Evolutionary conservation across 2,329 filamentous ascomycete genomes (phyloP).

Genomic region (Exophiala alcalophila): DNA sequence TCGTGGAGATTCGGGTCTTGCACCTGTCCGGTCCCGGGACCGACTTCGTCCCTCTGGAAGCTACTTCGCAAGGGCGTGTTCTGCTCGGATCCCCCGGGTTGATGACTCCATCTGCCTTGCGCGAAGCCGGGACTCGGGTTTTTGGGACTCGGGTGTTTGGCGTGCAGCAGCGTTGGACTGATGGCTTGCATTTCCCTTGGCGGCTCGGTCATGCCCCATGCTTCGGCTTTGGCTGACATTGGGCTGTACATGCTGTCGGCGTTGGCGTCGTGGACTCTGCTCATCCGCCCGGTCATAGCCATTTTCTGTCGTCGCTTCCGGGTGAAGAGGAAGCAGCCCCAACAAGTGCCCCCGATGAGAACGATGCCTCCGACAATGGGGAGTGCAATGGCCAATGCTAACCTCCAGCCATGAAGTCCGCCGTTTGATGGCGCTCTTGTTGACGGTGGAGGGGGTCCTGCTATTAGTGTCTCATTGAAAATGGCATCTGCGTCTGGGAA

Average conservation of each 20-base stretch:
- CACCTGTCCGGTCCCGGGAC: conserved; percentile 25
- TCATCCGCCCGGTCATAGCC: conserved; percentile 29
- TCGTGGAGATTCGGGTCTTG: conserved; percentile 30
- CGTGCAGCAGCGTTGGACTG: conserved; percentile 18
- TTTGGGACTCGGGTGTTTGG: conserved; percentile 24
- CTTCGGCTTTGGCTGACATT: conserved; percentile 20
- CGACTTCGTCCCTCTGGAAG: conserved; percentile 28
- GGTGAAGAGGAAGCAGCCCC: conserved; percentile 44
- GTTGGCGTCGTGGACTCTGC: conserved; percentile 25
- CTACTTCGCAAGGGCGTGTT: conserved; percentile 25
- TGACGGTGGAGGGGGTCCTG: conserved; percentile 29
- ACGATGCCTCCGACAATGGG: conserved; percentile 45
- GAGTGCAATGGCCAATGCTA: conserved; percentile 43
- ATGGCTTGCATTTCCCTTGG: conserved; percentile 29
- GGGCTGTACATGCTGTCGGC: conserved; percentile 23
- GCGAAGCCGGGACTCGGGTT: conserved; percentile 26
- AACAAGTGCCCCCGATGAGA: conserved; percentile 33
- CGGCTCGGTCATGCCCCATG: conserved; percentile 19
- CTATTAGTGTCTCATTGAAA: conserved; percentile 38
- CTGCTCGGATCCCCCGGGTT: conserved; percentile 18
- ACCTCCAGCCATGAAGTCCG: conserved; percentile 31
- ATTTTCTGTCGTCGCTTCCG: conserved; percentile 41
- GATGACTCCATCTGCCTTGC: conserved; percentile 24
- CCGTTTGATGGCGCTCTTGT: conserved; percentile 24
- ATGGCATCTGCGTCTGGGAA: conserved; percentile 41